These are phyloP conservation scores for Paspalum vaginatum DNA, from an alignment of 176 grass and related monocot genomes.

Conservation along the genomic window DNA sequence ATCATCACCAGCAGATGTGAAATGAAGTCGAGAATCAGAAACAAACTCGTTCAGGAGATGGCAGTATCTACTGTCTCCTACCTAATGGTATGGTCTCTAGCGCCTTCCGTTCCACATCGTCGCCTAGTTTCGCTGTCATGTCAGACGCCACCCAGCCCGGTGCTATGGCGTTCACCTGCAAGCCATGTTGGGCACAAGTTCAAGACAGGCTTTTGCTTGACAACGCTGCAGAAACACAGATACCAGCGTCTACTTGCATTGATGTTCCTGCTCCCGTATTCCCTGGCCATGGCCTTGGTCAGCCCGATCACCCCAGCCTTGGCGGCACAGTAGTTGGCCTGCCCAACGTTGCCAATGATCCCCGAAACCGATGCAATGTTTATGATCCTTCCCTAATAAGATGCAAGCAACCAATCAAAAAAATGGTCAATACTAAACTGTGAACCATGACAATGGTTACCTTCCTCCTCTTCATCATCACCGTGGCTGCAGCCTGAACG, in stretches of 20 bases:
- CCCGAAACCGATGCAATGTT: slow-evolving; percentile 93
- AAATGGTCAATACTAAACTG: background rate
- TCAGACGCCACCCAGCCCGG: slow-evolving; percentile 88
- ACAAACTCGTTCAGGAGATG: background rate
- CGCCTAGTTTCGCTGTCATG: slow-evolving; percentile 78
- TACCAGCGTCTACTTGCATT: too few relatives aligned
- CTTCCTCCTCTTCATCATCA: slow-evolving; percentile 93
- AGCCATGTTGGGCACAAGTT: background rate
- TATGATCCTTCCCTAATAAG: slow-evolving; percentile 72
- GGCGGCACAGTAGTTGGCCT: slow-evolving; percentile 93
- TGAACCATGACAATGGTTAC: slow-evolving; percentile 23
- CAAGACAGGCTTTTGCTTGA: background rate
- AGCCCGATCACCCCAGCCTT: slow-evolving; percentile 94
- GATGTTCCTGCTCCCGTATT: slow-evolving; percentile 92
- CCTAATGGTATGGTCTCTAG: slow-evolving; percentile 80
- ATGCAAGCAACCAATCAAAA: background rate
- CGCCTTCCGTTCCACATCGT: slow-evolving; percentile 75
- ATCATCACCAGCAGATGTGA: background rate
- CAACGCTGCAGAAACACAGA: background rate
- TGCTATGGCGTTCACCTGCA: slow-evolving; percentile 82
- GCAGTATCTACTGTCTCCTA: background rate
- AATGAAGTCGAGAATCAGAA: slow-evolving; percentile 2
- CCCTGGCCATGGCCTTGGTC: slow-evolving; percentile 90
- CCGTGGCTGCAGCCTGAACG: slow-evolving; percentile 66
- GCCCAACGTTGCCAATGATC: slow-evolving; percentile 75